A percentile compares a stretch with the other conserved stretches of the same genome.
Evolutionary conservation across 1,284 basidiomycete genomes (phyloP).

Genomic region (Caloboletus firmus): DNA sequence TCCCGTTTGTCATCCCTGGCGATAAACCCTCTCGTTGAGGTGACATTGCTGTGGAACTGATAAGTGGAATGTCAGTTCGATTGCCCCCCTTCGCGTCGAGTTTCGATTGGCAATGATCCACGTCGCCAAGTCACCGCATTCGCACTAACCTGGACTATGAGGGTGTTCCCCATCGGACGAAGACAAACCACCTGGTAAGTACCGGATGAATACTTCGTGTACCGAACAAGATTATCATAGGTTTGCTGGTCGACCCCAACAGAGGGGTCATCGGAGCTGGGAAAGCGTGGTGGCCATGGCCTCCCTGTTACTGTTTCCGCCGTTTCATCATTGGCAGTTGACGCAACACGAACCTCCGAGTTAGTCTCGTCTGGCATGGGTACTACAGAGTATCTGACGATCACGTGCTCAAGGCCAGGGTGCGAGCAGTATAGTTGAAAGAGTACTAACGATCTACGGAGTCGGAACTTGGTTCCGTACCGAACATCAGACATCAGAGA

Average conservation of each 20-base stretch:
- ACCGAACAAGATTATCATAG: constrained; percentile 41
- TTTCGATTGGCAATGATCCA: neutral
- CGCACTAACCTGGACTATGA: constrained; percentile 36
- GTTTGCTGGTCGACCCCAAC: constrained; percentile 29
- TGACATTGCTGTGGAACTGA: constrained; percentile 36
- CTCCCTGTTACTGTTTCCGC: neutral
- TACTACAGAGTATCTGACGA: neutral
- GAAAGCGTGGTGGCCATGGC: constrained; percentile 25
- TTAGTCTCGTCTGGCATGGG: constrained; percentile 8
- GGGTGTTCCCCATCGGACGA: constrained; percentile 42
- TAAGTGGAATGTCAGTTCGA: constrained; percentile 1
- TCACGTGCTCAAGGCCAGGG: neutral
- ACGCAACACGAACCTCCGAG: neutral
- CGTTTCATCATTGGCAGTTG: neutral
- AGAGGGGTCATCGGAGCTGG: constrained; percentile 22
- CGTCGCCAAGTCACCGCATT: too few species aligned
- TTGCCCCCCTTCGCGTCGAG: neutral
- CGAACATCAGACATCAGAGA: too few species aligned
- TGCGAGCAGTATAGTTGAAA: neutral
- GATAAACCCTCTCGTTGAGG: constrained; percentile 43
- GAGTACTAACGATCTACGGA: neutral
- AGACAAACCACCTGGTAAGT: constrained; percentile 41
- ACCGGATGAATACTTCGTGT: constrained; percentile 46
- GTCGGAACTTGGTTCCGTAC: neutral
- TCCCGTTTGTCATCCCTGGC: constrained; percentile 43